Conservation (phyloP, 371 early-diverging fungal species). For the Furculomyces boomerangus region DNA sequence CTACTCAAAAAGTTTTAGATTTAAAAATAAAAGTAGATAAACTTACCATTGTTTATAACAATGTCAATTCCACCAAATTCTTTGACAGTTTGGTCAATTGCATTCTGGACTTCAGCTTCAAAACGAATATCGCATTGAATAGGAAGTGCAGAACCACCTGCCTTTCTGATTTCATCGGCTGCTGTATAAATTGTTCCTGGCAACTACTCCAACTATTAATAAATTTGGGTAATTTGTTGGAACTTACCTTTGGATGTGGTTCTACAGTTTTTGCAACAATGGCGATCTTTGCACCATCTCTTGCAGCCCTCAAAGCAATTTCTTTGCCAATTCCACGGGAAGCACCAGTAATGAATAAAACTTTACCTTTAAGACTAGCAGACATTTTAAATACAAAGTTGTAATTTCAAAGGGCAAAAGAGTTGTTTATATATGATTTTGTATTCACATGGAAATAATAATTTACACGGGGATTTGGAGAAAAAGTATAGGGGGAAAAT, state of each 20-base stretch:
- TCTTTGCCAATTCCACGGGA: constrained; percentile 58
- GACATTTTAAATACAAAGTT: too few species aligned
- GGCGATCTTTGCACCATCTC: constrained; percentile 48
- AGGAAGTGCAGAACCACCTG: constrained; percentile 57
- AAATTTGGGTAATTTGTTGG: not conserved
- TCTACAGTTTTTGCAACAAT: constrained; percentile 66
- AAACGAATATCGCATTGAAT: constrained; percentile 62
- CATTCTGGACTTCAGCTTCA: constrained; percentile 46
- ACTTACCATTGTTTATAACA: constrained; percentile 41
- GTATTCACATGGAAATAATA: too few species aligned
- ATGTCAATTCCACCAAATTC: constrained; percentile 62
- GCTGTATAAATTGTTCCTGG: constrained; percentile 64
- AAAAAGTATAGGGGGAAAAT: too few species aligned
- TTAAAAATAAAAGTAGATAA: constrained; percentile 8
- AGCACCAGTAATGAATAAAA: constrained; percentile 51
- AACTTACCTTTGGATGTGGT: constrained; percentile 35
- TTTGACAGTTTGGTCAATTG: constrained; percentile 40
- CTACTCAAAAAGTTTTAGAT: constrained; percentile 1
- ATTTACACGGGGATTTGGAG: too few species aligned
- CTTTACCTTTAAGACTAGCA: constrained; percentile 31
- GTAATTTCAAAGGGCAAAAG: too few species aligned
- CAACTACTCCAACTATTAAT: constrained; percentile 18
- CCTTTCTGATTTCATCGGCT: constrained; percentile 46
- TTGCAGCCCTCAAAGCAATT: constrained; percentile 48
- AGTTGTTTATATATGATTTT: too few species aligned